phyloP scores from a whole-genome alignment of 805 yeast genomes.

The Wickerhamomyces subpelliculosus region DNA sequence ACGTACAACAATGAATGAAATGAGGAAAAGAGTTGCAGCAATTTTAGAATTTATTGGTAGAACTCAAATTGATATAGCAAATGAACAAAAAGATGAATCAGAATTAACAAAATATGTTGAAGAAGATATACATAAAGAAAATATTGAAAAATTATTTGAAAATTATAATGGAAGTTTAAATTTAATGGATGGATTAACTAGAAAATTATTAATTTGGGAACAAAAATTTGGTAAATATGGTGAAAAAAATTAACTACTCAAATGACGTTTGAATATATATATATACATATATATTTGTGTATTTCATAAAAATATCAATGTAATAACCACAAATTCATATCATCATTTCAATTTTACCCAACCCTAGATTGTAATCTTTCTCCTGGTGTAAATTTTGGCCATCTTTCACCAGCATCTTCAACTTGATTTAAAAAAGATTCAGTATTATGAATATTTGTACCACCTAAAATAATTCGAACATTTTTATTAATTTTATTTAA shows the following conservation, averaged over 20 bases:
- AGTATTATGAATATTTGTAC: conserved; percentile 54
- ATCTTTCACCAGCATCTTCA: conserved; percentile 29
- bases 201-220: conserved; percentile 73
- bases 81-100: conserved; percentile 57
- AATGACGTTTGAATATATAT: background rate
- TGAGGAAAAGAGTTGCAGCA: conserved; percentile 83
- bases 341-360: too few species aligned
- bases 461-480: conserved; percentile 73
- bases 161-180: conserved; percentile 53
- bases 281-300: background rate
- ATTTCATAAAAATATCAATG: background rate
- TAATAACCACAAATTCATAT: background rate
- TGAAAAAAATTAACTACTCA: conserved; percentile 6
- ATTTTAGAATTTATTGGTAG: conserved; percentile 87
- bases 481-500: conserved; percentile 48
- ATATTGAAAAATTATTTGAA: conserved; percentile 36
- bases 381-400: conserved; percentile 22
- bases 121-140: conserved; percentile 30
- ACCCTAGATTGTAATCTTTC: conserved; percentile 7
- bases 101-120: conserved; percentile 41
- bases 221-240: conserved; percentile 41
- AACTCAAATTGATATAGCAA: conserved; percentile 75
- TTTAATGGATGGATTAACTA: conserved; percentile 68
- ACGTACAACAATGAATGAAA: conserved; percentile 68
- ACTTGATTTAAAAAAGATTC: conserved; percentile 25